Evolutionary conservation across 139 green algal species (phyloP), one percentile per base, ranked within the genome.

Genomic region (Ostreobium quekettii): DNA sequence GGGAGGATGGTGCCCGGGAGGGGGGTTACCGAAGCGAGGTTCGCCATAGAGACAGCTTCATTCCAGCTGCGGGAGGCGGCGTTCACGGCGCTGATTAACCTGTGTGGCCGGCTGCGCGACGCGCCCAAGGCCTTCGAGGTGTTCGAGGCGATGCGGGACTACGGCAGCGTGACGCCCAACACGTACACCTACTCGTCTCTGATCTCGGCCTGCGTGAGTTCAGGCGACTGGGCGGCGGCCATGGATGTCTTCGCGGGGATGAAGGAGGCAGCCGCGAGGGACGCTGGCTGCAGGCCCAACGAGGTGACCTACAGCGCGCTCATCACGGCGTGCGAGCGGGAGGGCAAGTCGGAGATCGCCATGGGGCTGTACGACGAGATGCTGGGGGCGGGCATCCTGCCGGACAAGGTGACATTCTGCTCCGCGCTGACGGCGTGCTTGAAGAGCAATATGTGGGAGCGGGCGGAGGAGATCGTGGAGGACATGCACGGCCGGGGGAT

Each of bases 221-320:
- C 72, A 4, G 85, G 85, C 8, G 80, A 82, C 47, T 82, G 75
- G 72, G 77, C 89, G 37, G 70, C 89, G 38, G 83, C 87, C 11
- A 49, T 91, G 66, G 75, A 87, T 60, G 70, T 91, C 47, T 86
- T 90, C 61, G 47, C 61, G 1, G 62, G 66, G 47, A 84, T 88
- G 81, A 76, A 84, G 38, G 70, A 73, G 37, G 82, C 87, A 30
- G 77, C 70, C 8, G 36, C 30, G n/a, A 32, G 8, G 36, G 26
- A 15, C n/a, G 8, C 35, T 15, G 15, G n/a, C 53, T 90, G 82
- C 80, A 80, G 79, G 38, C 87, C 90, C 46, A 95, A 93, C 60
- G 82, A 89, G 7, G 90, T 93, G 2, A 95, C 87, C 28, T 95
- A 86, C 82, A 95, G 94, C 83, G 85, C 80, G 3, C 81, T 95